A percentile compares a stretch with the other conserved stretches of the same genome.
phyloP scores from a whole-genome alignment of 2,329 filamentous ascomycete species.

The Talaromyces rugulosus region DNA sequence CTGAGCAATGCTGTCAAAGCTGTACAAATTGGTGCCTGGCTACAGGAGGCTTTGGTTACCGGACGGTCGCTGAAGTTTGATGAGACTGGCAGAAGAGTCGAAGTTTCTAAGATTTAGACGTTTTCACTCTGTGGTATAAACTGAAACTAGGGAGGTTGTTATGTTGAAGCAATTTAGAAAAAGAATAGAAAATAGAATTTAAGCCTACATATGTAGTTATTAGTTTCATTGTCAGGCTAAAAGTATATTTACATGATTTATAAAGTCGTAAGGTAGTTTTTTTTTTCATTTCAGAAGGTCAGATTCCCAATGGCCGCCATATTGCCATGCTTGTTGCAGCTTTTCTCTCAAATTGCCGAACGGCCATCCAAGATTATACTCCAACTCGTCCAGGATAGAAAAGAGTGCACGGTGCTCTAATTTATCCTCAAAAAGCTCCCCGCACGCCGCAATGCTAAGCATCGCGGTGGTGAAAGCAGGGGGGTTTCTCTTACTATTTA shows the following conservation, averaged over 20 bases:
- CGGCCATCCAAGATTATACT: constrained; percentile 51
- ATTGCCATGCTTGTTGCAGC: constrained; percentile 48
- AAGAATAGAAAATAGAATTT: no score
- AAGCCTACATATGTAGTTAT: neutral
- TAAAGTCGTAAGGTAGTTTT: neutral
- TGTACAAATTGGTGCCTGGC: constrained; percentile 37
- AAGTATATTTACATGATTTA: neutral
- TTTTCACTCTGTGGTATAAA: no score
- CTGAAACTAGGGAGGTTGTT: no score
- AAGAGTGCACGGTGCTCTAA: constrained; percentile 48
- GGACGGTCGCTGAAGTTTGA: constrained; percentile 57
- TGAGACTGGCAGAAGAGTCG: constrained; percentile 47
- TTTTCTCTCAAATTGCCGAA: constrained; percentile 47
- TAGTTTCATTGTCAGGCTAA: neutral
- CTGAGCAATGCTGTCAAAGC: constrained; percentile 54
- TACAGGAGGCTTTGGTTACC: constrained; percentile 53
- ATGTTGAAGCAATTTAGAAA: no score
- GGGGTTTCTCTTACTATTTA: constrained; percentile 52
- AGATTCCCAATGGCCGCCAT: neutral
- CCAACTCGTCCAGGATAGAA: constrained; percentile 38
- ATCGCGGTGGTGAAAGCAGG: constrained; percentile 48
- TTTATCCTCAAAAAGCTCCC: constrained; percentile 47
- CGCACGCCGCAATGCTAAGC: constrained; percentile 54
- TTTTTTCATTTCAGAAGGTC: neutral
- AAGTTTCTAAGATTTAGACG: constrained; percentile 14